A percentile compares a stretch with the other conserved stretches of the same genome.
Conservation (phyloP, 228 moss, liverwort and hornwort genomes). For the Sphagnum magellanicum region DNA sequence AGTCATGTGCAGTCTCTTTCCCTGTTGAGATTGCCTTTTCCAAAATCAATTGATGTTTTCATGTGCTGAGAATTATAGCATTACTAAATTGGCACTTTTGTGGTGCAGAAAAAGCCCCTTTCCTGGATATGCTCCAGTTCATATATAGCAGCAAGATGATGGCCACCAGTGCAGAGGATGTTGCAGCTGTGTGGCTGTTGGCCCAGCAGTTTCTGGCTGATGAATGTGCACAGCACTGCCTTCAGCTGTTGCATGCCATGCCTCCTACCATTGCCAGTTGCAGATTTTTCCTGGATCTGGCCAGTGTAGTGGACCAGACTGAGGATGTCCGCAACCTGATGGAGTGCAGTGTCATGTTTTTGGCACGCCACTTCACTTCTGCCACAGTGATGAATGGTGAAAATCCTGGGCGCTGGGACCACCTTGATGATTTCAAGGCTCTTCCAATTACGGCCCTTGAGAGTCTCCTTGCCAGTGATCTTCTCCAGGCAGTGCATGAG, state of each 20-base stretch:
- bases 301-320: slow-evolving; percentile 10
- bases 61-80: neutral
- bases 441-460: slow-evolving; percentile 8
- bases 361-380: slow-evolving; percentile 8
- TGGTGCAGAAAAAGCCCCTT: slow-evolving; percentile 5
- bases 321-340: slow-evolving; percentile 1
- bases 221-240: slow-evolving; percentile 1
- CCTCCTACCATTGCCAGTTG: slow-evolving; percentile 4
- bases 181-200: slow-evolving; percentile 8
- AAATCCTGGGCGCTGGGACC: slow-evolving; percentile 13
- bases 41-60: neutral
- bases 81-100: neutral
- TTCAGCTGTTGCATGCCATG: slow-evolving; percentile 1
- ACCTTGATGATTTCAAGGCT: slow-evolving; percentile 7
- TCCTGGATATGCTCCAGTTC: slow-evolving; percentile 9
- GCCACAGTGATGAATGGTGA: slow-evolving; percentile 10
- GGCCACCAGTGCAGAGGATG: slow-evolving; percentile 4
- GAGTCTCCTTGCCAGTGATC: slow-evolving; percentile 7
- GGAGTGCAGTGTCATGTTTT: slow-evolving; percentile 2
- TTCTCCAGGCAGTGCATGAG: slow-evolving; percentile 11
- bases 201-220: slow-evolving; percentile 7
- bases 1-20: no score
- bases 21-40: no score
- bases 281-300: slow-evolving; percentile 7
- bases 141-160: slow-evolving; percentile 4